Evolutionary conservation across 805 yeast species (phyloP), one percentile per base, ranked within the genome.

Genomic region (Cyberlindnera nakhonratchasimensis): DNA sequence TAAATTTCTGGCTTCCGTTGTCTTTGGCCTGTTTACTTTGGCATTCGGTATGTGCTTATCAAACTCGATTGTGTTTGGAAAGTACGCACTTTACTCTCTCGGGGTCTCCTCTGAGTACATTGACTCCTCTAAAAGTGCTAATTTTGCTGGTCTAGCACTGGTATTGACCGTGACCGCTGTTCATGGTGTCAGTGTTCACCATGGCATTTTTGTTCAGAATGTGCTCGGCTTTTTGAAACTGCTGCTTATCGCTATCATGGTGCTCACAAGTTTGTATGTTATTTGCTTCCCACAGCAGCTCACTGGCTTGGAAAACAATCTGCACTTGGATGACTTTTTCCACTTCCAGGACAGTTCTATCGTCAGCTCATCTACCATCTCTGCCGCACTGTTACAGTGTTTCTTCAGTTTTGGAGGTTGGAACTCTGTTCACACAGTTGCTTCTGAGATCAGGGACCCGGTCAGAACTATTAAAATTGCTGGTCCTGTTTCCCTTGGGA

Each of bases 331-430:
- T 7, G 37, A 42, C 6, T 64, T 72, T 39, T 64, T 62, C 38
- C 46, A 50, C 1, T 57, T 65, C 23, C 64, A 65, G 42, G 63
- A 61, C 23, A 39, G 46, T 12, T 40, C 63, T 0, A 28, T 53
- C 1, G 64, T 73, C 1, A 61, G 73, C 1, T 31, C 69, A 2
- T 63, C 82, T 0, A 67, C 75, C 2, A 61, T 79, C 43, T 72
- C 82, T 0, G 62, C 75, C 35, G 82, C 82, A 0, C 68, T 79
- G 20, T 69, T 79, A 18, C 76, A 75, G 51, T 79, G 82, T 2
- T 67, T 75, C 43, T 80, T 77, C 63, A 74, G 82, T 5, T 77
- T 71, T 47, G 69, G 75, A 5, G 87, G 87, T 3, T 80, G 86
- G 85, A 76, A 72, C 48, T 62, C 74, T 7, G 79, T 79, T 8